phyloP scores from a whole-genome alignment of 352 stramenopile genomes.

The Pythium grandisporangium region DNA sequence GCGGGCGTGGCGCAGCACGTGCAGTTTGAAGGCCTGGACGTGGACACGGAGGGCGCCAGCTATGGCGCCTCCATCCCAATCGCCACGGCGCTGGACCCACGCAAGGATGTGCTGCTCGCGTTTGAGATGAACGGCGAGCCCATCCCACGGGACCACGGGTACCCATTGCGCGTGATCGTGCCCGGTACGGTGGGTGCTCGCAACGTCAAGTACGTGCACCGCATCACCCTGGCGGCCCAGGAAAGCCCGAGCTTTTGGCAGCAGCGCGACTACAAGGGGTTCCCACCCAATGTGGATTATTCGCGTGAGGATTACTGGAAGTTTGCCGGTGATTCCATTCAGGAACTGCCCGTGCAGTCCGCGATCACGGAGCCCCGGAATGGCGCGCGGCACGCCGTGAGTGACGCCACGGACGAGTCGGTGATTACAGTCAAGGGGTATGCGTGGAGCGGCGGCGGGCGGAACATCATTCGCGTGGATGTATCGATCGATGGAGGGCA shows the following conservation, averaged over 20 bases:
- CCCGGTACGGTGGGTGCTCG: constrained; percentile 92
- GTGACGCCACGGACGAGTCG: constrained; percentile 52
- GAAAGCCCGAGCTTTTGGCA: constrained; percentile 90
- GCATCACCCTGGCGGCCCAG: constrained; percentile 75
- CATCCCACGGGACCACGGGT: constrained; percentile 94
- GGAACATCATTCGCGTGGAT: constrained; percentile 95
- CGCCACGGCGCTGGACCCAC: constrained; percentile 89
- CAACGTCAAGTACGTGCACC: constrained; percentile 96
- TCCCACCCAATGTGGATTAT: constrained; percentile 83
- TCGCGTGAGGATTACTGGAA: constrained; percentile 77
- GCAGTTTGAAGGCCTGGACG: constrained; percentile 76
- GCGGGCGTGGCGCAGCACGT: constrained; percentile 74
- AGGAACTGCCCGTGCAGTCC: constrained; percentile 88
- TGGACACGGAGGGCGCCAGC: constrained; percentile 72
- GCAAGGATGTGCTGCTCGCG: constrained; percentile 95
- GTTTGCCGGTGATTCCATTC: constrained; percentile 82
- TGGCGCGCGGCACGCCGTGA: constrained; percentile 24
- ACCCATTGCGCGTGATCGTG: constrained; percentile 93
- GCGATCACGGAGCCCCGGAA: constrained; percentile 85
- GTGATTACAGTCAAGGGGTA: constrained; percentile 90
- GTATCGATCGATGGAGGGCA: constrained; percentile 91
- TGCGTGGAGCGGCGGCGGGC: constrained; percentile 91
- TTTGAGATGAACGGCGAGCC: constrained; percentile 98
- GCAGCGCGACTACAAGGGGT: constrained; percentile 89
- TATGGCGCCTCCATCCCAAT: constrained; percentile 90